Percentiles rank a stretch among this genome's conserved stretches.
Evolutionary conservation across 805 yeast genomes (phyloP).

Genomic region (Pichia deserticola): DNA sequence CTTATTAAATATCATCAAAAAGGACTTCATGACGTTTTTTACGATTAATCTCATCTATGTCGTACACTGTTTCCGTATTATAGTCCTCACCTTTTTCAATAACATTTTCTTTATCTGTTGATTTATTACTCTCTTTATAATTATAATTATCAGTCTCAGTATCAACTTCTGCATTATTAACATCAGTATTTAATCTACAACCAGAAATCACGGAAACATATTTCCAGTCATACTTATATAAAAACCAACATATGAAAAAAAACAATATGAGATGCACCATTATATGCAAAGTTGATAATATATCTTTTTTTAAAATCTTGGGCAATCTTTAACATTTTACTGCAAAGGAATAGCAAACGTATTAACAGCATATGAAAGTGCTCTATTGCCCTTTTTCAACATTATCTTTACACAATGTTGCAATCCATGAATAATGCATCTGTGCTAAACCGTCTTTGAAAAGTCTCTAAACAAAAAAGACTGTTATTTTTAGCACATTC

Average conservation of each 20-base stretch:
- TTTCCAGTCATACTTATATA: conserved; percentile 14
- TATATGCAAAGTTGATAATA: conserved; percentile 11
- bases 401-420: conserved; percentile 16
- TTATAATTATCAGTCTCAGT: too few relatives aligned
- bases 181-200: conserved; percentile 7
- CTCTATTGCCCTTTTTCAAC: conserved; percentile 18
- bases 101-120: too few relatives aligned
- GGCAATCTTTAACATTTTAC: conserved; percentile 11
- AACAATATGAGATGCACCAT: conserved; percentile 7
- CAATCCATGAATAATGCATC: conserved; percentile 15
- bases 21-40: too few relatives aligned
- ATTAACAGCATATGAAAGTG: conserved; percentile 14
- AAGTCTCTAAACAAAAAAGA: conserved; percentile 32
- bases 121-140: too few relatives aligned
- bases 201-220: conserved; percentile 14
- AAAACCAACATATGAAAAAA: conserved; percentile 10
- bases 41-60: too few relatives aligned
- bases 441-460: conserved; percentile 16
- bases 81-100: too few relatives aligned
- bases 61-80: too few relatives aligned
- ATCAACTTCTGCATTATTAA: too few relatives aligned
- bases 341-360: conserved; percentile 20
- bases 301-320: conserved; percentile 14
- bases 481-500: conserved; percentile 28
- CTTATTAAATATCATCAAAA: too few relatives aligned